Evolutionary conservation across 1,139 yeast genomes (phyloP).

Genomic region (Lodderomyces orthopsilosis): DNA sequence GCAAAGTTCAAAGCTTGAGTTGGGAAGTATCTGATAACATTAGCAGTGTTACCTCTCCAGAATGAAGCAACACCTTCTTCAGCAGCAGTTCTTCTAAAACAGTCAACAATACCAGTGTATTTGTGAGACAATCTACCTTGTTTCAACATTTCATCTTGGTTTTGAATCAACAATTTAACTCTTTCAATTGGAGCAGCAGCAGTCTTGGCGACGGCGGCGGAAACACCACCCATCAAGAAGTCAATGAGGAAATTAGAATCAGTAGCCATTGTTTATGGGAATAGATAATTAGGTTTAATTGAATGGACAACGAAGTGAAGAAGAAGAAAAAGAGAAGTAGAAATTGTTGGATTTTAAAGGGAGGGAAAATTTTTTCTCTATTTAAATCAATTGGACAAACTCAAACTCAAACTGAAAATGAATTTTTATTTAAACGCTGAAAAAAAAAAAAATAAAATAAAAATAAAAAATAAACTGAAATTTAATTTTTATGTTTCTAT

Average conservation of each 20-base stretch:
- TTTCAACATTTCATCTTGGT: slow-evolving; percentile 54
- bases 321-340: slow-evolving; percentile 12
- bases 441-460: not conserved
- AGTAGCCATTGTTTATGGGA: slow-evolving; percentile 17
- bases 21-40: slow-evolving; percentile 56
- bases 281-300: slow-evolving; percentile 10
- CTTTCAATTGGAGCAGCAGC: slow-evolving; percentile 57
- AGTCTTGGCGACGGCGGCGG: slow-evolving; percentile 57
- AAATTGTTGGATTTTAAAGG: slow-evolving; percentile 10
- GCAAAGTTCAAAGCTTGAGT: slow-evolving; percentile 55
- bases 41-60: slow-evolving; percentile 61
- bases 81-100: slow-evolving; percentile 53
- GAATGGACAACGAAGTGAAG: slow-evolving; percentile 4
- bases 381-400: slow-evolving; percentile 11
- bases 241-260: slow-evolving; percentile 34
- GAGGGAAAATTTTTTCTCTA: slow-evolving; percentile 8
- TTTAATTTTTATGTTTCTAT: no score
- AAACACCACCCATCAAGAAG: slow-evolving; percentile 55
- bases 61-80: slow-evolving; percentile 51
- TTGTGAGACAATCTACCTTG: slow-evolving; percentile 52
- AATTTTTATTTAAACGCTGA: not conserved
- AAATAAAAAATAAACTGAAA: not conserved
- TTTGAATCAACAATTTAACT: slow-evolving; percentile 53
- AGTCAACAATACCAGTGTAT: slow-evolving; percentile 50
- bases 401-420: no score